These are phyloP conservation scores for Myriosclerotinia scirpicola DNA, from an alignment of 2,329 filamentous ascomycete genomes.

Conservation along the genomic window DNA sequence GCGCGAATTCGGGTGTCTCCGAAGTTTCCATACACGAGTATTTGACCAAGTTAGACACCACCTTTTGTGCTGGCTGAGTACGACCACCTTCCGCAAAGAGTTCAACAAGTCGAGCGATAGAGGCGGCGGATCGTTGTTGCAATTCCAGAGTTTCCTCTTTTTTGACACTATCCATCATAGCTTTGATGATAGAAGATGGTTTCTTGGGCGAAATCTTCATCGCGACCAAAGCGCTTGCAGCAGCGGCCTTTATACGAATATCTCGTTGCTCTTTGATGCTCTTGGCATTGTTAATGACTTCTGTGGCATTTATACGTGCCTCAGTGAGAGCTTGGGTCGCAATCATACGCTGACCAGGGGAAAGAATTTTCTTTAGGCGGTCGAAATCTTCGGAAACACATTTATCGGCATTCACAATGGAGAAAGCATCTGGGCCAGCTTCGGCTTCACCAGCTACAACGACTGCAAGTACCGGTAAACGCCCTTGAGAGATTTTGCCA, in stretches of 20 bases:
- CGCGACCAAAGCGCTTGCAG: slow-evolving; percentile 85
- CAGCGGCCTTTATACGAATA: slow-evolving; percentile 79
- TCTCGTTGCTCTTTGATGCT: slow-evolving; percentile 78
- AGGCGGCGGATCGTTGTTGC: slow-evolving; percentile 80
- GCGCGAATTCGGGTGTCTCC: slow-evolving; percentile 91
- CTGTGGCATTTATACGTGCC: slow-evolving; percentile 66
- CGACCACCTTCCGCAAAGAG: slow-evolving; percentile 80
- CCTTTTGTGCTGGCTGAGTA: slow-evolving; percentile 86
- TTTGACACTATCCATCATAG: slow-evolving; percentile 98
- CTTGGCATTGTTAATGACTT: slow-evolving; percentile 78
- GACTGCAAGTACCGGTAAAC: slow-evolving; percentile 79
- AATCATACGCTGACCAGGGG: slow-evolving; percentile 83
- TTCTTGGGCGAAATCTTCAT: slow-evolving; percentile 89
- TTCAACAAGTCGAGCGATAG: slow-evolving; percentile 81
- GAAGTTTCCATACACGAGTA: slow-evolving; percentile 98
- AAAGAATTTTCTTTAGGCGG: slow-evolving; percentile 81
- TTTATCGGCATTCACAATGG: slow-evolving; percentile 81
- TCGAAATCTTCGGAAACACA: slow-evolving; percentile 85
- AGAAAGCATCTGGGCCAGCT: slow-evolving; percentile 90
- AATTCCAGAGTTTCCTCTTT: slow-evolving; percentile 87
- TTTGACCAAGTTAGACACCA: slow-evolving; percentile 92
- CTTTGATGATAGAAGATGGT: slow-evolving; percentile 88
- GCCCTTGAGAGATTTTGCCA: slow-evolving; percentile 73
- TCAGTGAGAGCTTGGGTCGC: slow-evolving; percentile 77
- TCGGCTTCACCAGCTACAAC: slow-evolving; percentile 92